These are phyloP conservation scores for Podospora sp. DNA, from an alignment of 495 filamentous ascomycete genomes.

Conservation along the genomic window DNA sequence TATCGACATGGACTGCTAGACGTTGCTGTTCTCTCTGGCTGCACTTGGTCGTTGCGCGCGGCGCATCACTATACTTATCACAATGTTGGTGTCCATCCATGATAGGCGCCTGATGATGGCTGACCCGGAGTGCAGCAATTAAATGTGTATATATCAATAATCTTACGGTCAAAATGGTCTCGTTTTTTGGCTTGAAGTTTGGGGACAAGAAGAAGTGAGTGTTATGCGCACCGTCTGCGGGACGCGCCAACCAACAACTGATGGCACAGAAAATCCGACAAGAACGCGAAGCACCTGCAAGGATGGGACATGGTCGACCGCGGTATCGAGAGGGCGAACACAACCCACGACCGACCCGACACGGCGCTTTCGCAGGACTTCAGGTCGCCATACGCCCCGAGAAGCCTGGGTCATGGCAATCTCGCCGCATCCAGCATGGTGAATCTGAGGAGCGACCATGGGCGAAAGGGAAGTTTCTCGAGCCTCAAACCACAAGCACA, in stretches of 20 bases:
- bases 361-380: constrained; percentile 32
- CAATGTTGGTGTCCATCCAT: constrained; percentile 10
- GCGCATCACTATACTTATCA: neutral
- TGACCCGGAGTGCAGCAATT: neutral
- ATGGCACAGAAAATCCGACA: constrained; percentile 40
- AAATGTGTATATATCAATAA: constrained; percentile 25
- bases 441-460: constrained; percentile 33
- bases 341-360: constrained; percentile 34
- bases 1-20: constrained; percentile 4
- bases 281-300: constrained; percentile 27
- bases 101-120: neutral
- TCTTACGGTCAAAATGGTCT: constrained; percentile 45
- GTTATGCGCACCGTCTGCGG: neutral
- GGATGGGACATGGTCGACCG: constrained; percentile 35
- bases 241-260: constrained; percentile 21
- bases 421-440: constrained; percentile 43
- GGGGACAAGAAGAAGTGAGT: constrained; percentile 55
- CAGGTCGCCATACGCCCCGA: constrained; percentile 34
- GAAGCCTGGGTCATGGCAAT: constrained; percentile 30
- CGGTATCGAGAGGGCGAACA: constrained; percentile 36
- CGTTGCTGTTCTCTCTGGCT: neutral
- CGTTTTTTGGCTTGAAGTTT: constrained; percentile 53
- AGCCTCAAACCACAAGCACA: constrained; percentile 36
- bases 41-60: neutral
- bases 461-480: constrained; percentile 26